Conservation (phyloP, 2,329 filamentous ascomycete species). For the Curvularia hawaiiensis region DNA sequence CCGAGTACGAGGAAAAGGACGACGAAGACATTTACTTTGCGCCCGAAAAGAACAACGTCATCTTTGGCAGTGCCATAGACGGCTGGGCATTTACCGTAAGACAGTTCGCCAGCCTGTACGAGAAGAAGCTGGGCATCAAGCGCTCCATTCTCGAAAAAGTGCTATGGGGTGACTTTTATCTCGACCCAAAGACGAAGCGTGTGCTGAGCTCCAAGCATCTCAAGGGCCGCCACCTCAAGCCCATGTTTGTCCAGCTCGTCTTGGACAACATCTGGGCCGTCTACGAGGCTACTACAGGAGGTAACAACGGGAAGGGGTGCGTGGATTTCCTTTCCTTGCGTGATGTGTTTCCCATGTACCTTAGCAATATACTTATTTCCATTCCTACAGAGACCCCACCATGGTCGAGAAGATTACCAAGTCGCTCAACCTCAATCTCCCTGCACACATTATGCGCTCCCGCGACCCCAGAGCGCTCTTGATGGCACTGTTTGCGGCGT, state of each 20-base stretch:
- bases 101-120: conserved; percentile 91
- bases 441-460: conserved; percentile 82
- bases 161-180: conserved; percentile 94
- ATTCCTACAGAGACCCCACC: conserved; percentile 66
- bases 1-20: conserved; percentile 83
- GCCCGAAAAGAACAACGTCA: conserved; percentile 98
- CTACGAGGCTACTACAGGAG: conserved; percentile 87
- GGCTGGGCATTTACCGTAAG: conserved; percentile 99
- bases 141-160: conserved; percentile 86
- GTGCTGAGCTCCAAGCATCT: conserved; percentile 89
- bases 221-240: conserved; percentile 88
- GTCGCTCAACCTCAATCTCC: conserved; percentile 81
- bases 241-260: conserved; percentile 96
- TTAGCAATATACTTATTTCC: conserved; percentile 50
- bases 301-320: conserved; percentile 79
- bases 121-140: conserved; percentile 97
- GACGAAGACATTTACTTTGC: conserved; percentile 98
- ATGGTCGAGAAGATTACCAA: conserved; percentile 95
- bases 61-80: conserved; percentile 96
- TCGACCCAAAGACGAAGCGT: conserved; percentile 96
- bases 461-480: conserved; percentile 83
- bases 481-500: conserved; percentile 83
- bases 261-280: conserved; percentile 96
- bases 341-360: conserved; percentile 39
- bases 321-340: conserved; percentile 51